These are phyloP conservation scores for Fusarium sublunatum DNA, from an alignment of 2,329 filamentous ascomycete genomes.

Conservation along the genomic window DNA sequence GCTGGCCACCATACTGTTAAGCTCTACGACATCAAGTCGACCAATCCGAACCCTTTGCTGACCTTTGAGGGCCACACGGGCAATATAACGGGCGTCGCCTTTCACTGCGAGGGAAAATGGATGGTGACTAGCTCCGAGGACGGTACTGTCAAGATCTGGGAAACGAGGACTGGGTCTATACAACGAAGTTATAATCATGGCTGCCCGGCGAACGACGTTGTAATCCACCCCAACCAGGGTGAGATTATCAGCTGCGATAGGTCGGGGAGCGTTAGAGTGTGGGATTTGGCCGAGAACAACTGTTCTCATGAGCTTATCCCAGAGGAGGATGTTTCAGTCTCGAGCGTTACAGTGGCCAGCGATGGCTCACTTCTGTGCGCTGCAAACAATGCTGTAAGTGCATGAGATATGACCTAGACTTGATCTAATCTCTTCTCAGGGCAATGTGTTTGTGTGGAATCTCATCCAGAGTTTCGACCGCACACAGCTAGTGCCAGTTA, in stretches of 20 bases:
- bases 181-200: conserved; percentile 95
- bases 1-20: conserved; percentile 85
- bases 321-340: conserved; percentile 92
- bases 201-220: conserved; percentile 92
- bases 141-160: conserved; percentile 97
- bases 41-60: conserved; percentile 92
- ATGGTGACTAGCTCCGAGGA: conserved; percentile 99
- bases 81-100: conserved; percentile 96
- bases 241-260: conserved; percentile 98
- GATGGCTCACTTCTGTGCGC: conserved; percentile 94
- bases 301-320: conserved; percentile 97
- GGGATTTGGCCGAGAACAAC: conserved; percentile 97
- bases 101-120: conserved; percentile 99
- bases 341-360: conserved; percentile 94
- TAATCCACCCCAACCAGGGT: conserved; percentile 99
- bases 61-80: conserved; percentile 96
- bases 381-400: conserved; percentile 84
- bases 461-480: conserved; percentile 85
- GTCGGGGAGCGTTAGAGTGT: conserved; percentile 90
- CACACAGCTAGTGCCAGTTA: conserved; percentile 86
- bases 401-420: background rate
- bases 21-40: conserved; percentile 98
- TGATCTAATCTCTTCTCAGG: conserved; percentile 64
- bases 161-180: conserved; percentile 84
- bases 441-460: conserved; percentile 97